phyloP scores from a whole-genome alignment of 805 yeast species.

The Limtongia smithiae region DNA sequence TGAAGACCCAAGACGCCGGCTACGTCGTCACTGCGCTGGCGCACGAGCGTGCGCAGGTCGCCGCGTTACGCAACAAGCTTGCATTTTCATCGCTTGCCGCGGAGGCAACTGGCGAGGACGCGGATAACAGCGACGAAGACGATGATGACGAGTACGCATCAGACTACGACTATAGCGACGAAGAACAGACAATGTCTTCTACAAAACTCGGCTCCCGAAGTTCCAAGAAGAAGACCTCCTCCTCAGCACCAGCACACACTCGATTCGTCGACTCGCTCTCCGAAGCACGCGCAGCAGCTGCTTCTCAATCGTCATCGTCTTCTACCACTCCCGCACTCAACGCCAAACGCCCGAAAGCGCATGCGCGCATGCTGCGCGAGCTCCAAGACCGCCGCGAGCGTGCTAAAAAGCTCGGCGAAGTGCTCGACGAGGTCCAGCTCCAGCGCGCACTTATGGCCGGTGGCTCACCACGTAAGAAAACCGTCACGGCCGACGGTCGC shows the following conservation, averaged over 20 bases:
- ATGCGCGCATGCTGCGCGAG: slow-evolving; percentile 4
- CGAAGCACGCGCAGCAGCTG: slow-evolving; percentile 55
- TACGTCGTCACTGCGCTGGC: slow-evolving; percentile 75
- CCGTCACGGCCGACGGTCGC: slow-evolving; percentile 62
- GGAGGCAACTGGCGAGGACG: not conserved
- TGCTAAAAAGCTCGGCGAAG: slow-evolving; percentile 51
- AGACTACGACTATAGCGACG: slow-evolving; percentile 46
- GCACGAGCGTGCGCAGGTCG: slow-evolving; percentile 63
- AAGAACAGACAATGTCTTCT: slow-evolving; percentile 36
- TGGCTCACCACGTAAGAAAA: slow-evolving; percentile 80
- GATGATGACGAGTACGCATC: slow-evolving; percentile 18
- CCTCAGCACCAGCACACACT: slow-evolving; percentile 49
- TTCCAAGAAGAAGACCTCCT: not conserved
- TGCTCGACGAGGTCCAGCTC: slow-evolving; percentile 67
- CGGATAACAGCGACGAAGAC: not conserved
- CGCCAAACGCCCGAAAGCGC: slow-evolving; percentile 31
- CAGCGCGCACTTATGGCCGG: slow-evolving; percentile 88
- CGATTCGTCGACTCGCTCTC: slow-evolving; percentile 71
- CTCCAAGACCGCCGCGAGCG: slow-evolving; percentile 32
- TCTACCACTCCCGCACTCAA: not conserved
- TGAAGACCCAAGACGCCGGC: slow-evolving; percentile 87
- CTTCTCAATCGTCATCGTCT: slow-evolving; percentile 42
- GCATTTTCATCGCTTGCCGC: slow-evolving; percentile 28
- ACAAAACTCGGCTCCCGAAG: no score
- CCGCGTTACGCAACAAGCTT: slow-evolving; percentile 45